These are phyloP conservation scores for Podaxis rugospora DNA, from an alignment of 768 basidiomycete species.

Conservation along the genomic window DNA sequence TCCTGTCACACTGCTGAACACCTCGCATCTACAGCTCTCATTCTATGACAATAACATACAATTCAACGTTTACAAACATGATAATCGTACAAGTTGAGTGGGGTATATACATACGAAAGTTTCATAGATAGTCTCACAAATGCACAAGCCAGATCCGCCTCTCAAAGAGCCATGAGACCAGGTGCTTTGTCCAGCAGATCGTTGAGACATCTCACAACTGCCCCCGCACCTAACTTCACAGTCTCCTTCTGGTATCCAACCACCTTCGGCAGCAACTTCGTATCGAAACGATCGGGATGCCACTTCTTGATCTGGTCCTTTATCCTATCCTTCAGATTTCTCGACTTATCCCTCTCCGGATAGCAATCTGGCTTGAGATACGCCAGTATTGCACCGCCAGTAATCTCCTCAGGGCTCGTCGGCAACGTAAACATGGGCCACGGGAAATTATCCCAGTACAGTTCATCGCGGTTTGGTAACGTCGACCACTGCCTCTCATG, in stretches of 20 bases:
- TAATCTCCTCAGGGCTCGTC: constrained; percentile 56
- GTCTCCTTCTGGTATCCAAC: constrained; percentile 56
- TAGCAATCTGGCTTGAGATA: constrained; percentile 59
- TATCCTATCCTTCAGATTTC: constrained; percentile 62
- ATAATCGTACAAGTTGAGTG: constrained; percentile 12
- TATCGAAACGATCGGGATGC: constrained; percentile 84
- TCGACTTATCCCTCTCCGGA: constrained; percentile 46
- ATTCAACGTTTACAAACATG: background rate
- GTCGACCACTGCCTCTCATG: constrained; percentile 63
- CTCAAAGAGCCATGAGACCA: constrained; percentile 4
- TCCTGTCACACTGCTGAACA: too few species aligned
- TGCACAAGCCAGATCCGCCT: background rate
- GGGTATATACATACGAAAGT: constrained; percentile 13
- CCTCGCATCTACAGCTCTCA: too few species aligned
- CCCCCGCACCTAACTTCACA: constrained; percentile 70
- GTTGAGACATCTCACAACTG: constrained; percentile 67
- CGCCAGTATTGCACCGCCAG: constrained; percentile 46
- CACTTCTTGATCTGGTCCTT: constrained; percentile 72
- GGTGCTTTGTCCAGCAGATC: constrained; percentile 50
- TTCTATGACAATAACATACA: background rate
- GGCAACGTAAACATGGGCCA: constrained; percentile 70
- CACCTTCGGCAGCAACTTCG: constrained; percentile 61
- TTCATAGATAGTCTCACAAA: constrained; percentile 9
- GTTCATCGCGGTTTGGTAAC: constrained; percentile 33
- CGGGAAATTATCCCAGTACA: constrained; percentile 67